Evolutionary conservation across 371 early-diverging fungal species (phyloP).

Genomic region (Mucor sp.): DNA sequence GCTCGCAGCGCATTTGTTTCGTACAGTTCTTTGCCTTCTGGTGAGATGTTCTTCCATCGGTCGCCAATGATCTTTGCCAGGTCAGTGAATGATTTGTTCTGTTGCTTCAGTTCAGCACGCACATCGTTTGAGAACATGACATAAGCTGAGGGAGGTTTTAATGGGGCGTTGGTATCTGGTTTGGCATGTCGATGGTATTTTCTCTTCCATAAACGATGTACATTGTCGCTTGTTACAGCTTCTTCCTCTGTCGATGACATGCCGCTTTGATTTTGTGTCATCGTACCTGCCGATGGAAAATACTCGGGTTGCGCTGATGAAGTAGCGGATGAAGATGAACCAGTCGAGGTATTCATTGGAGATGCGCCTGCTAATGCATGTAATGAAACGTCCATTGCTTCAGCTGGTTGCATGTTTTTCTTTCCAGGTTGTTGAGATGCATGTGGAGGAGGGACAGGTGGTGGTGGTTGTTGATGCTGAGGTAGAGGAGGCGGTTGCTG

Average conservation of each 20-base stretch:
- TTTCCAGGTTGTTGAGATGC: not conserved
- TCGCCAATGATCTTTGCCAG: slow-evolving; percentile 55
- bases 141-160: slow-evolving; percentile 60
- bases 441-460: not conserved
- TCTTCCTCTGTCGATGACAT: slow-evolving; percentile 53
- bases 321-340: slow-evolving; percentile 2
- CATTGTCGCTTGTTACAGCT: slow-evolving; percentile 34
- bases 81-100: slow-evolving; percentile 52
- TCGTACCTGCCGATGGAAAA: slow-evolving; percentile 33
- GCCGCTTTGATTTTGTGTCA: slow-evolving; percentile 22
- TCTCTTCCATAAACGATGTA: slow-evolving; percentile 40
- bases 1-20: slow-evolving; percentile 34
- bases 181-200: slow-evolving; percentile 58
- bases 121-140: slow-evolving; percentile 58
- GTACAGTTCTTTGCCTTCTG: slow-evolving; percentile 35
- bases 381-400: slow-evolving; percentile 12
- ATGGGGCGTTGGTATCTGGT: slow-evolving; percentile 53
- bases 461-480: not conserved
- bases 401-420: not conserved
- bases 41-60: slow-evolving; percentile 44
- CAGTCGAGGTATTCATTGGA: not conserved
- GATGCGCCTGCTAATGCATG: not conserved
- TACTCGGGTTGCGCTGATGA: slow-evolving; percentile 11
- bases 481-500: not conserved
- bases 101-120: slow-evolving; percentile 44